Percentiles rank a stretch among this genome's conserved stretches.
Evolutionary conservation across 2,329 filamentous ascomycete genomes (phyloP).

Genomic region (Fusarium miscanthi): DNA sequence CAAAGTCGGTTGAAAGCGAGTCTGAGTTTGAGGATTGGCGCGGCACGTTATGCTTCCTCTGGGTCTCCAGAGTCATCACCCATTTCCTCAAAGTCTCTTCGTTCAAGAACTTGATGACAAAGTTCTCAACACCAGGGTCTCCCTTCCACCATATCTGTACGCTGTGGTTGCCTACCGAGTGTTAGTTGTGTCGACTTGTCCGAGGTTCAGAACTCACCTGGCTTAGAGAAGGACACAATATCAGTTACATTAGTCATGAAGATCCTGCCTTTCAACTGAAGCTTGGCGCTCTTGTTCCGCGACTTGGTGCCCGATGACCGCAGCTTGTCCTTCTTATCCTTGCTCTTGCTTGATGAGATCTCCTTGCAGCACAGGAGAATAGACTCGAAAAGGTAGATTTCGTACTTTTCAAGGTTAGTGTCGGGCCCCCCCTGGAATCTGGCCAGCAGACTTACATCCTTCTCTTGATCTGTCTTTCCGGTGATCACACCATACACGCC

Average conservation of each 20-base stretch:
- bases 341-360: conserved; percentile 83
- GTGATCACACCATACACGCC: conserved; percentile 94
- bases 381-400: conserved; percentile 96
- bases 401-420: conserved; percentile 72
- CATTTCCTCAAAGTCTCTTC: conserved; percentile 96
- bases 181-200: conserved; percentile 42
- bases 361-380: conserved; percentile 98
- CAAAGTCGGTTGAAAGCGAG: conserved; percentile 76
- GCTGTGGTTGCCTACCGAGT: conserved; percentile 80
- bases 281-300: conserved; percentile 76
- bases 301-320: conserved; percentile 66
- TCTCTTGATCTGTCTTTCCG: conserved; percentile 87
- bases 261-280: conserved; percentile 95
- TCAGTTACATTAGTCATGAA: conserved; percentile 99
- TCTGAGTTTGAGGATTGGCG: conserved; percentile 60
- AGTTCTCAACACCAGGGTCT: conserved; percentile 94
- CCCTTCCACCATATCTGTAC: conserved; percentile 99
- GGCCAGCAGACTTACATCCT: conserved; percentile 73
- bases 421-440: conserved; percentile 42
- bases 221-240: conserved; percentile 86
- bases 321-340: conserved; percentile 78
- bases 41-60: conserved; percentile 72
- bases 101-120: conserved; percentile 91
- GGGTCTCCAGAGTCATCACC: conserved; percentile 81
- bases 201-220: conserved; percentile 68